Base-by-base conservation (phyloP, 331 rosid species). In the Prunus yedoensis region DNA sequence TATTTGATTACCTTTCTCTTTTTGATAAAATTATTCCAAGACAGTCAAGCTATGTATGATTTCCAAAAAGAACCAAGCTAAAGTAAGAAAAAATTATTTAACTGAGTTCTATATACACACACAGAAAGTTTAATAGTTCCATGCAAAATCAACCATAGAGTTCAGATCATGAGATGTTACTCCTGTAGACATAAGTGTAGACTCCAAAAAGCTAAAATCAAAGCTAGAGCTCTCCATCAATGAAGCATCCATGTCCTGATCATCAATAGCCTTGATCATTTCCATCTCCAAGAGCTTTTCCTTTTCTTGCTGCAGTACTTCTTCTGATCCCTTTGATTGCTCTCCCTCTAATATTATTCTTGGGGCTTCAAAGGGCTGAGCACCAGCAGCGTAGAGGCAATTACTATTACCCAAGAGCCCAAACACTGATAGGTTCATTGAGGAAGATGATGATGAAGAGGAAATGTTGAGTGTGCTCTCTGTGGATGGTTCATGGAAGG, bases 191-290 rank as follows among this genome's bases (percentile, higher is more conserved):
- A 60, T 66, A 63, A 84, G 80, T 54, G 88, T 77, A 76, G 89
- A 80, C 65, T 91, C 96, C 79, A 83, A 46, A 80, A 87, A 85
- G 49, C 87, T 91, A 84, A 81, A 81, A 66, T 91, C 94, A 78
- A 91, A 79, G 83, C 73, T 79, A 67, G 83, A 79, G 64, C 18
- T 38, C 23, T 78, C 49, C 35, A 84, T 83, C 8, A 79, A 80
- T 65, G 83, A 78, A 74, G 45, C 66, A 52, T 64, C 67, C 46
- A 73, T 66, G 51, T 83, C 79, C 43, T 65, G 73, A n/a, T n/a
- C n/a, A 43, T 68, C 78, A 61, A 70, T 53, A 18, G 32, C 50
- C 52, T 70, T 38, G n/a, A 77, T 72, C 51, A 47, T 56, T 73
- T 67, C 66, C 67, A 63, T 74, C 77, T 82, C 82, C 66, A 80